Base-by-base conservation (phyloP, 805 yeast species). In the Dipodascus albidus region DNA sequence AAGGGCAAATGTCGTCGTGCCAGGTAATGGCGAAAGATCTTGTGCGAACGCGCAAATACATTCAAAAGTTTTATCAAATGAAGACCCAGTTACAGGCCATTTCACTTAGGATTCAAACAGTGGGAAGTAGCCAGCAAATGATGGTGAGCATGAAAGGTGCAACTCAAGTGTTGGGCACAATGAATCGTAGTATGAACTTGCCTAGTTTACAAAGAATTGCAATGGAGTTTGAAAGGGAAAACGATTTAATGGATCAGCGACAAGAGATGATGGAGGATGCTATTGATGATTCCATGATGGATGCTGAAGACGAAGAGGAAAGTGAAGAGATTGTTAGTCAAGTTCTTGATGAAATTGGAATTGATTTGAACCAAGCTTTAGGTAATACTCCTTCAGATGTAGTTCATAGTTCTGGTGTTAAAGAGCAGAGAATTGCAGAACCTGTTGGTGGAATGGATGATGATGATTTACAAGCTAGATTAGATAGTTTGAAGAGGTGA, bases 251-350 rank as follows among this genome's bases (percentile, higher is more conserved):
- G 98, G 97, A 91, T 68, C 99, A 93, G 71, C 83, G 96, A 64
- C 98, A 95, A 68, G 99, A 95, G 67, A 87, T 95, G 80, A 93
- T 93, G 85, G 99, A 93, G 66, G 99, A 93, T 66, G 95, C 96
- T 19, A 84, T 93, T 62, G 99, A 93, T 65, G 96, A 91, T 67
- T 86, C 93, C 19, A 88, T 93, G 93, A 96, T 85, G 52, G 88
- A 83, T 62, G 97, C 87, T 62, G 81, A 87, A 54, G 49, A 23
- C 19, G 85, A 82, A 59, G 69, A 65, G 23, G 96, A 90, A 67
- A 84, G 85, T 2, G 96, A 90, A 64, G 96, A 89, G 62, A 85
- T 90, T 51, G 93, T 95, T 50, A 81, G 83, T 63, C 87, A 84
- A 67, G 97, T 95, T 0, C 74, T 93, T 63, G 99, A 93, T 66